phyloP scores from a whole-genome alignment of 2,329 filamentous ascomycete species.

The Botrytis sinoallii region DNA sequence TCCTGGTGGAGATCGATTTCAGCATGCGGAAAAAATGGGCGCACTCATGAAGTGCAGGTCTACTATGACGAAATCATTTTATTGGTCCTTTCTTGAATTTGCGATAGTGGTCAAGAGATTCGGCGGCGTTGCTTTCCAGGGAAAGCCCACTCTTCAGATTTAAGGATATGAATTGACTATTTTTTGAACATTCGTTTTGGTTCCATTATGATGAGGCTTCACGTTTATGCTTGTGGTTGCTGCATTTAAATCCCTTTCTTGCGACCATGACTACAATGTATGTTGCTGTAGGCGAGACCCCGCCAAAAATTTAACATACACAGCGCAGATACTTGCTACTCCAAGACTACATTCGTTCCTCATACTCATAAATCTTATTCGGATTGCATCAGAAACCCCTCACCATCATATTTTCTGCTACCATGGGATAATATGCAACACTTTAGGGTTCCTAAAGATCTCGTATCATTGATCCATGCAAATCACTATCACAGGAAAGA shows the following conservation, averaged over 20 bases:
- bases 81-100: background rate
- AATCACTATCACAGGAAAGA: background rate
- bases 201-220: background rate
- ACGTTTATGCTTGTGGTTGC: background rate
- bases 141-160: background rate
- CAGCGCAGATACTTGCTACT: too few species aligned
- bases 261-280: too few species aligned
- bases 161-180: too few species aligned
- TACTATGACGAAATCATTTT: background rate
- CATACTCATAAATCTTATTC: background rate
- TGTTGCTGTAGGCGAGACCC: too few species aligned
- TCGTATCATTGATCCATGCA: too few species aligned
- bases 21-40: too few species aligned
- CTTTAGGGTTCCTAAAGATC: background rate
- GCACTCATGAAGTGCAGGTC: background rate
- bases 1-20: background rate
- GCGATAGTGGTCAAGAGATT: background rate
- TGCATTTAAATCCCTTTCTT: background rate
- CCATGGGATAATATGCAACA: background rate
- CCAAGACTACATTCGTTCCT: too few species aligned
- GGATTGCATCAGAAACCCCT: background rate
- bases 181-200: background rate
- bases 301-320: too few species aligned
- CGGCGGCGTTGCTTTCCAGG: background rate
- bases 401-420: too few species aligned